These are phyloP conservation scores for Gossypium sturtianum DNA, from an alignment of 345 rosid species.

Conservation along the genomic window DNA sequence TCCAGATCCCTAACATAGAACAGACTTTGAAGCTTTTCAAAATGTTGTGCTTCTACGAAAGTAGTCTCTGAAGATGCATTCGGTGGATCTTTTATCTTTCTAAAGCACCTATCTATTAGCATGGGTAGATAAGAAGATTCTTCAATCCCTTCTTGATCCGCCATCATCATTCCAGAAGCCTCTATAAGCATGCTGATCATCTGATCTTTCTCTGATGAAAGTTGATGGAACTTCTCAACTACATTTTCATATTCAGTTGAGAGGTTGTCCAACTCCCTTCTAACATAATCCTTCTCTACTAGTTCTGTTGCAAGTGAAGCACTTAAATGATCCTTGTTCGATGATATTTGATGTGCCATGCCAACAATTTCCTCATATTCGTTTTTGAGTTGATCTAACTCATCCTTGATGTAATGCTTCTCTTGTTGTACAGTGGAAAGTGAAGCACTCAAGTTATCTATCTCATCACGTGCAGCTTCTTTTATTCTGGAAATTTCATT, in stretches of 20 bases:
- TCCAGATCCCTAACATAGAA: slow-evolving; percentile 65
- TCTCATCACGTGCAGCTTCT: slow-evolving; percentile 39
- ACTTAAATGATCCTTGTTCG: slow-evolving; percentile 39
- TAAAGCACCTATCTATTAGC: slow-evolving; percentile 51
- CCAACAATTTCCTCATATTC: slow-evolving; percentile 7
- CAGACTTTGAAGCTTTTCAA: slow-evolving; percentile 57
- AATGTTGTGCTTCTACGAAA: slow-evolving; percentile 28
- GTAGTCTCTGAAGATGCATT: slow-evolving; percentile 29
- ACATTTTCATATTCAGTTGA: slow-evolving; percentile 34
- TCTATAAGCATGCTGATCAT: slow-evolving; percentile 48
- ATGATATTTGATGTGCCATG: background rate
- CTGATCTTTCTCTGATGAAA: slow-evolving; percentile 51
- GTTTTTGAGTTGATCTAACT: background rate
- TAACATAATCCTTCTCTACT: slow-evolving; percentile 57
- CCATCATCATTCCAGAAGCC: slow-evolving; percentile 44
- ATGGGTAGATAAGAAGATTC: slow-evolving; percentile 28
- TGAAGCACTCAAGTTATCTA: slow-evolving; percentile 17
- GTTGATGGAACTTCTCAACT: slow-evolving; percentile 34
- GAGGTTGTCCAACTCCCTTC: slow-evolving; percentile 42
- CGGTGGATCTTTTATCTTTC: slow-evolving; percentile 42
- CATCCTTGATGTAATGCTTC: slow-evolving; percentile 8
- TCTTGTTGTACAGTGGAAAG: slow-evolving; percentile 11
- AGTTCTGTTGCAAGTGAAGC: slow-evolving; percentile 49
- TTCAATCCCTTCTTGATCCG: slow-evolving; percentile 27
- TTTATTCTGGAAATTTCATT: slow-evolving; percentile 38